Evolutionary conservation across 345 rosid species (phyloP).

Genomic region (Citrus hindsii): DNA sequence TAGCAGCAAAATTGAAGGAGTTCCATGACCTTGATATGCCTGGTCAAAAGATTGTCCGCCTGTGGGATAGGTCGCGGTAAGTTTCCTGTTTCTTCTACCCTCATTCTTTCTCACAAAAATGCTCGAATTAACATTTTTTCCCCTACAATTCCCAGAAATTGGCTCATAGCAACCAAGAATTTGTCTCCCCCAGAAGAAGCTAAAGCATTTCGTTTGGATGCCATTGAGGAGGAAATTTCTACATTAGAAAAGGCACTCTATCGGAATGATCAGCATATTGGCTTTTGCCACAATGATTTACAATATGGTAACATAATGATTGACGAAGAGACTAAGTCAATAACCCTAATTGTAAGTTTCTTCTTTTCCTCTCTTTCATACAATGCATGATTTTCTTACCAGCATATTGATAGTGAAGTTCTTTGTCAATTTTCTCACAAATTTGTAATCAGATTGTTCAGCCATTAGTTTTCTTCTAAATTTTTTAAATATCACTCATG

Average conservation of each 20-base stretch:
- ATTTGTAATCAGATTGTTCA: not conserved
- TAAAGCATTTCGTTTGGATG: constrained; percentile 54
- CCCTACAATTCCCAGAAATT: constrained; percentile 43
- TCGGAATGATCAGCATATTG: constrained; percentile 36
- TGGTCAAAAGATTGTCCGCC: constrained; percentile 38
- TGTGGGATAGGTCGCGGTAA: constrained; percentile 77
- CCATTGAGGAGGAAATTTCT: constrained; percentile 54
- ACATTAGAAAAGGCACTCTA: constrained; percentile 53
- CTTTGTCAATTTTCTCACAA: not conserved
- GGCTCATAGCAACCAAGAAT: constrained; percentile 61
- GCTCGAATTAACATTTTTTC: not conserved
- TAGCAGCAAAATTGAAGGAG: constrained; percentile 76
- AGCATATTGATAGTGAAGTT: not conserved
- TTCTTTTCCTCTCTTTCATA: not conserved
- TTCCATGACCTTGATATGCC: constrained; percentile 73
- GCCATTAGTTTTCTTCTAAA: not conserved
- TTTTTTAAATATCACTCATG: not conserved
- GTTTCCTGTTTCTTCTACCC: not conserved
- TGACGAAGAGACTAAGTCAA: constrained; percentile 72
- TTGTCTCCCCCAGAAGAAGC: constrained; percentile 65
- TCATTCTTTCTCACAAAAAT: not conserved
- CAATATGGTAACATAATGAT: constrained; percentile 98
- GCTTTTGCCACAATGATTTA: constrained; percentile 93
- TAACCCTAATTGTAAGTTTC: constrained; percentile 82
- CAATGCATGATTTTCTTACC: not conserved